phyloP scores from a whole-genome alignment of 208 protist genomes.

The Acanthamoeba rhysodes region DNA sequence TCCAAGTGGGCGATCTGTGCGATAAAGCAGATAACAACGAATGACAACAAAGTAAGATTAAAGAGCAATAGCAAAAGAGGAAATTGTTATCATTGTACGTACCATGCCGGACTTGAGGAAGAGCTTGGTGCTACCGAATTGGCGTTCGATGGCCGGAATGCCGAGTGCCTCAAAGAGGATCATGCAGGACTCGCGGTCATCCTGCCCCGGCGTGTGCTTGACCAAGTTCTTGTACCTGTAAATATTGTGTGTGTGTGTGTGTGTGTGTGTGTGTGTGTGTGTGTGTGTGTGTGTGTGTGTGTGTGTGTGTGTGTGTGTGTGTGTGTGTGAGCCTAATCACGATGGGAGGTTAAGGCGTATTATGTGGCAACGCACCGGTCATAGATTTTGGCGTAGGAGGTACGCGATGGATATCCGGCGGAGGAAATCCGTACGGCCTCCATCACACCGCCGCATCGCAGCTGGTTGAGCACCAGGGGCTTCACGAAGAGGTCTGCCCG shows the following conservation, averaged over 20 bases:
- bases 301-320: neutral
- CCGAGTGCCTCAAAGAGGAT: neutral
- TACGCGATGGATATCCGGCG: neutral
- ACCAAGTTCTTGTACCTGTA: conserved; percentile 33
- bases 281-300: neutral
- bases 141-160: neutral
- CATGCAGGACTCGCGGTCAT: neutral
- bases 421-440: conserved; percentile 12
- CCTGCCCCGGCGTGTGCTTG: neutral
- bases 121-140: conserved; percentile 67
- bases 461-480: conserved; percentile 43
- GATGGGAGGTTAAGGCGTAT: no score
- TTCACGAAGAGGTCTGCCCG: conserved; percentile 6
- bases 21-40: no score
- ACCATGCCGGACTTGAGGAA: conserved; percentile 67
- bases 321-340: no score
- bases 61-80: no score
- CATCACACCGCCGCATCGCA: conserved; percentile 63
- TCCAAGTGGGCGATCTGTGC: conserved; percentile 73
- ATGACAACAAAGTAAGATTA: neutral
- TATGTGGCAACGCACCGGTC: neutral
- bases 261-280: no score
- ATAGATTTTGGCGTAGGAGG: conserved; percentile 13
- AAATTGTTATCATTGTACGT: no score
- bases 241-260: conserved; percentile 38